Percentiles rank a stretch among this genome's conserved stretches.
Evolutionary conservation across 2,329 filamentous ascomycete genomes (phyloP).

Genomic region (Salinomyces thailandicus): DNA sequence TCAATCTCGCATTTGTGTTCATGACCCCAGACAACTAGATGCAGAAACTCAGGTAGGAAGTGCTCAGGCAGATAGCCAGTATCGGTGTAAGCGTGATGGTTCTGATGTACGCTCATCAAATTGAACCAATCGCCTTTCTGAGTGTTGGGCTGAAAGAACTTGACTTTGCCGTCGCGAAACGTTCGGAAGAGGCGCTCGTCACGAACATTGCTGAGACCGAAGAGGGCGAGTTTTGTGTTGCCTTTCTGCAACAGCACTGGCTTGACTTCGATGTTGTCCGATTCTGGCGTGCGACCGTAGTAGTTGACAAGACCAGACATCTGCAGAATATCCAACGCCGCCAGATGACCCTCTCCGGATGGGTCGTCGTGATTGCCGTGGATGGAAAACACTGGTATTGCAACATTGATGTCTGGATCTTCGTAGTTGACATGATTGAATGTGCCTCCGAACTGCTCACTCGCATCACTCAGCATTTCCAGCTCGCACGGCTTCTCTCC

Average conservation of each 20-base stretch:
- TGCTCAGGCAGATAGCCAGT: conserved; percentile 92
- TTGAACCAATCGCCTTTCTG: conserved; percentile 93
- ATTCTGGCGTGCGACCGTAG: conserved; percentile 82
- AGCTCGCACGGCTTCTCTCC: conserved; percentile 93
- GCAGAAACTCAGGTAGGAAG: conserved; percentile 81
- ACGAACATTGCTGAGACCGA: conserved; percentile 89
- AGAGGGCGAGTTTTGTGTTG: conserved; percentile 80
- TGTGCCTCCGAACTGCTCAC: conserved; percentile 67
- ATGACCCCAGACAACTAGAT: conserved; percentile 92
- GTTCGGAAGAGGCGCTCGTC: conserved; percentile 92
- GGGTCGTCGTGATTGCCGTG: conserved; percentile 98
- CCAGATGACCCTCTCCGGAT: conserved; percentile 87
- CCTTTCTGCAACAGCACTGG: conserved; percentile 91
- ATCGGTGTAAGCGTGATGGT: conserved; percentile 82
- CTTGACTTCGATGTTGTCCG: conserved; percentile 86
- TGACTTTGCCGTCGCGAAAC: conserved; percentile 85
- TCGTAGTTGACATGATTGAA: conserved; percentile 97
- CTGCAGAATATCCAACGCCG: conserved; percentile 82
- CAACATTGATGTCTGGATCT: conserved; percentile 91
- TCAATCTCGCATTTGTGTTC: conserved; percentile 94
- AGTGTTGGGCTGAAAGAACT: conserved; percentile 74
- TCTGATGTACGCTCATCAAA: conserved; percentile 87
- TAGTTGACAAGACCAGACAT: conserved; percentile 90
- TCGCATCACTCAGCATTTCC: conserved; percentile 87
- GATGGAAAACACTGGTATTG: conserved; percentile 95